phyloP scores from a whole-genome alignment of 495 filamentous ascomycete species.

The Durotheca rogersii region DNA sequence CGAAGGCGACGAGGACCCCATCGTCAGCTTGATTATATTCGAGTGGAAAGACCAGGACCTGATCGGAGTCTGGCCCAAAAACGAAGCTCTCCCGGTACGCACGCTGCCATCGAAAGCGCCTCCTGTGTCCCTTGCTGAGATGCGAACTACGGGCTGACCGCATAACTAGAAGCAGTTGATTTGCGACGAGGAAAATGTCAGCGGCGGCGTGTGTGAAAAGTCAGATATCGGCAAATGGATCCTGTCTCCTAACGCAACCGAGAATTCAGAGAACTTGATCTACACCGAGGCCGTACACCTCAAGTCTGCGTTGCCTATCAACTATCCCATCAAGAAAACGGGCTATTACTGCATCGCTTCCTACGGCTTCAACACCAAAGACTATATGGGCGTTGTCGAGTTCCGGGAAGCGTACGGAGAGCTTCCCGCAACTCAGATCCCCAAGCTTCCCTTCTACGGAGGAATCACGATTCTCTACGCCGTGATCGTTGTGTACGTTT shows the following conservation, averaged over 20 bases:
- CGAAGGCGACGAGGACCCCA: slow-evolving; percentile 60
- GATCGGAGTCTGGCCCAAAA: slow-evolving; percentile 59
- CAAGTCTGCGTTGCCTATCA: slow-evolving; percentile 68
- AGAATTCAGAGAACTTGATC: slow-evolving; percentile 67
- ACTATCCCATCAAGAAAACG: slow-evolving; percentile 80
- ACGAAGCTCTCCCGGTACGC: slow-evolving; percentile 34
- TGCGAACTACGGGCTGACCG: slow-evolving; percentile 28
- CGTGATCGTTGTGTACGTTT: slow-evolving; percentile 68
- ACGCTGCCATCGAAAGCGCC: not conserved
- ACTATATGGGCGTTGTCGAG: slow-evolving; percentile 79
- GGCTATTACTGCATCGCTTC: slow-evolving; percentile 96
- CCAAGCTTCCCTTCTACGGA: slow-evolving; percentile 97
- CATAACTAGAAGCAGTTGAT: slow-evolving; percentile 63
- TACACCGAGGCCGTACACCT: slow-evolving; percentile 79
- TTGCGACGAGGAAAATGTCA: slow-evolving; percentile 68
- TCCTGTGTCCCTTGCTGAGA: no score
- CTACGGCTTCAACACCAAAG: slow-evolving; percentile 58
- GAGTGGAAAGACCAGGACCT: slow-evolving; percentile 85
- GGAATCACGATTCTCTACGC: slow-evolving; percentile 93
- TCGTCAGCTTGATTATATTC: slow-evolving; percentile 86
- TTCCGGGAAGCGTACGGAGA: slow-evolving; percentile 97
- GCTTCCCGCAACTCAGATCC: slow-evolving; percentile 90
- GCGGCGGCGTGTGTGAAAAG: slow-evolving; percentile 66
- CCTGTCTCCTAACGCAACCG: slow-evolving; percentile 68
- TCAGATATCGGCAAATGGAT: slow-evolving; percentile 85